Evolutionary conservation across 2,329 filamentous ascomycete species (phyloP).

Genomic region (Ophiosphaerella korrae): DNA sequence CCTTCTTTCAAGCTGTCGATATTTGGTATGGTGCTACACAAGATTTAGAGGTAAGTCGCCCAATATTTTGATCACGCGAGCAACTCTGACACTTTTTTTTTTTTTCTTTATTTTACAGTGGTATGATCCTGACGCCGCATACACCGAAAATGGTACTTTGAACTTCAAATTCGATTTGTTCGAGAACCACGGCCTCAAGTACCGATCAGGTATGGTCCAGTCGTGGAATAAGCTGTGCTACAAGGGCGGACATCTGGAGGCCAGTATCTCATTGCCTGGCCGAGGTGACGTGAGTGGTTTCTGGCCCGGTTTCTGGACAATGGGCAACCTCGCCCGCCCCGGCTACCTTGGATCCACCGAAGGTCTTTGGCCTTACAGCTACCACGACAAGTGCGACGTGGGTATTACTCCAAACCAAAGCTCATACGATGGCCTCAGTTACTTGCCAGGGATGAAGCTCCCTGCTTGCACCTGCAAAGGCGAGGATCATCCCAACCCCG

Average conservation of each 20-base stretch:
- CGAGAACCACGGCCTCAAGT: slow-evolving; percentile 68
- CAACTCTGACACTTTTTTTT: slow-evolving; percentile 14
- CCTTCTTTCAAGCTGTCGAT: slow-evolving; percentile 70
- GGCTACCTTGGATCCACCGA: slow-evolving; percentile 73
- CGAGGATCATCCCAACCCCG: slow-evolving; percentile 69
- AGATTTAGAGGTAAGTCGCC: slow-evolving; percentile 64
- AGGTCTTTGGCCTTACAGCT: slow-evolving; percentile 76
- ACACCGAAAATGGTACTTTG: slow-evolving; percentile 65
- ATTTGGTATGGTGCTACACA: slow-evolving; percentile 74
- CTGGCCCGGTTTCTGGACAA: slow-evolving; percentile 78
- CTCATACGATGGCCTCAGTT: slow-evolving; percentile 68
- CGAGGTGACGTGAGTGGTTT: slow-evolving; percentile 69
- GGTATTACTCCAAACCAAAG: slow-evolving; percentile 77
- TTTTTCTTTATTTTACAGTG: no score
- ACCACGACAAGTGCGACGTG: slow-evolving; percentile 69
- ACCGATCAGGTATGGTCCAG: slow-evolving; percentile 74
- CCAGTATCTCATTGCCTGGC: slow-evolving; percentile 72
- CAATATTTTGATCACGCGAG: not conserved
- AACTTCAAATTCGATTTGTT: slow-evolving; percentile 70
- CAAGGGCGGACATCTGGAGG: slow-evolving; percentile 72
- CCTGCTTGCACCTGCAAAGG: slow-evolving; percentile 69
- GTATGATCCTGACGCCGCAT: slow-evolving; percentile 72
- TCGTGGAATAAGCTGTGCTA: slow-evolving; percentile 77
- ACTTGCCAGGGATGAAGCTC: slow-evolving; percentile 71
- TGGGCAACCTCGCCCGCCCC: slow-evolving; percentile 73